phyloP scores from a whole-genome alignment of 805 yeast species.

The Citeromyces nyonsensis region DNA sequence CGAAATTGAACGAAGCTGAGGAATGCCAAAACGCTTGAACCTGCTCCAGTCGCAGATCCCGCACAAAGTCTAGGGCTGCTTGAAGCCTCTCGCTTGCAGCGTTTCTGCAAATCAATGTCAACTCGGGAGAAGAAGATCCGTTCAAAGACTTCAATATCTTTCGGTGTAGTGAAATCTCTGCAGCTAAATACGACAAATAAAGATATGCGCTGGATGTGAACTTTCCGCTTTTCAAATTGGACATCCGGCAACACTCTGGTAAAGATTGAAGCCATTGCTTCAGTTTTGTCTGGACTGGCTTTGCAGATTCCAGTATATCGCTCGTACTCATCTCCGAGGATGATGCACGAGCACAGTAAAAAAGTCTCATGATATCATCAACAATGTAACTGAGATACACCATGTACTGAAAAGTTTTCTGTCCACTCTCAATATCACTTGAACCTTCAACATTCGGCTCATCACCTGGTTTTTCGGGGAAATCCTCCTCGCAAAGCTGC shows the following conservation, averaged over 20 bases:
- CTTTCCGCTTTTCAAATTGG: slow-evolving; percentile 19
- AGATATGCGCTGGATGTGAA: slow-evolving; percentile 27
- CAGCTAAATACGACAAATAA: slow-evolving; percentile 27
- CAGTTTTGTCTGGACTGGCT: slow-evolving; percentile 20
- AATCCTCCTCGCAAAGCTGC: slow-evolving; percentile 23
- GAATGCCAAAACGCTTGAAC: slow-evolving; percentile 33
- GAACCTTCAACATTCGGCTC: slow-evolving; percentile 21
- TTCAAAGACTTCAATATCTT: slow-evolving; percentile 14
- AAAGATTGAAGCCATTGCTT: slow-evolving; percentile 22
- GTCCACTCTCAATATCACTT: slow-evolving; percentile 26
- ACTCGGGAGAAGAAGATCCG: slow-evolving; percentile 1
- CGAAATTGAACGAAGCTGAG: slow-evolving; percentile 22
- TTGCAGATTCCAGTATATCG: slow-evolving; percentile 22
- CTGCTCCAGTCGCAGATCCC: slow-evolving; percentile 29
- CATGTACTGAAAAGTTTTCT: slow-evolving; percentile 20
- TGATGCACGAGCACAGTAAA: slow-evolving; percentile 26
- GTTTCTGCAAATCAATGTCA: slow-evolving; percentile 14
- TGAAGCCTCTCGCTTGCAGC: slow-evolving; percentile 25
- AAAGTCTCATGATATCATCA: slow-evolving; percentile 18
- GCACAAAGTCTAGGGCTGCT: slow-evolving; percentile 27
- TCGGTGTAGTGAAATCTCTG: slow-evolving; percentile 26
- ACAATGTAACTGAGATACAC: slow-evolving; percentile 20
- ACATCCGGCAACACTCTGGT: slow-evolving; percentile 25
- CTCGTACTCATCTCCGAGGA: slow-evolving; percentile 16
- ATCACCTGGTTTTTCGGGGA: slow-evolving; percentile 27